phyloP scores from a whole-genome alignment of 2,329 filamentous ascomycete genomes.

The Blastomyces silverae region DNA sequence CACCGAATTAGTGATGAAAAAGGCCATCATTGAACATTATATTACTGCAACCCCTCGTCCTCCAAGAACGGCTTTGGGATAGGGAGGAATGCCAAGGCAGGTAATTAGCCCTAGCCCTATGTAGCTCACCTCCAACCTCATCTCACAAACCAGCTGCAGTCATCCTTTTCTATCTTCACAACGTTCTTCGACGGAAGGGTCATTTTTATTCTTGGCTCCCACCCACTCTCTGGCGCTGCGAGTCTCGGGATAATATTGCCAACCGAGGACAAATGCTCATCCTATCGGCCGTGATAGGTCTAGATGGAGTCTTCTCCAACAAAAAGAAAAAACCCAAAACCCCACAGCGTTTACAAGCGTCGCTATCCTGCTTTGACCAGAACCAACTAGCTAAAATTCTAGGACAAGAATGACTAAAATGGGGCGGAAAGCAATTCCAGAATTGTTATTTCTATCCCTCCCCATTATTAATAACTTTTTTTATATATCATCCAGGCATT shows the following conservation, averaged over 20 bases:
- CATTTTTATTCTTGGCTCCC: not conserved
- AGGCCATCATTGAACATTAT: not conserved
- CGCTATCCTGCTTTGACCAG: not conserved
- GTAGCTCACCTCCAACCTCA: not conserved
- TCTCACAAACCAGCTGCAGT: not conserved
- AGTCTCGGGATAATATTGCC: not conserved
- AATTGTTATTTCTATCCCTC: not conserved
- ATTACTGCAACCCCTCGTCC: not conserved
- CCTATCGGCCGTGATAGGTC: not conserved
- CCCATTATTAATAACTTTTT: not conserved
- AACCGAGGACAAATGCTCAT: not conserved
- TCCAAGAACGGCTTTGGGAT: not conserved
- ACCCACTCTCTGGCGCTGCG: not conserved
- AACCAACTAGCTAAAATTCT: not conserved
- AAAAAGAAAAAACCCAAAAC: not conserved
- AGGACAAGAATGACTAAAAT: not conserved
- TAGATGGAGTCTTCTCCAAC: not conserved
- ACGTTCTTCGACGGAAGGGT: not conserved
- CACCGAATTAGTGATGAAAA: not conserved
- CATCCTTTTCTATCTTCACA: not conserved
- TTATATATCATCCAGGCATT: not conserved
- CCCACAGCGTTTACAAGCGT: not conserved
- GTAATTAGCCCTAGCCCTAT: conserved; percentile 3
- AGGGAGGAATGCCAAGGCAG: not conserved
- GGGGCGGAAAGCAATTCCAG: not conserved